Conservation (phyloP, 139 green algal genomes). For the Picochlorum sp. region DNA sequence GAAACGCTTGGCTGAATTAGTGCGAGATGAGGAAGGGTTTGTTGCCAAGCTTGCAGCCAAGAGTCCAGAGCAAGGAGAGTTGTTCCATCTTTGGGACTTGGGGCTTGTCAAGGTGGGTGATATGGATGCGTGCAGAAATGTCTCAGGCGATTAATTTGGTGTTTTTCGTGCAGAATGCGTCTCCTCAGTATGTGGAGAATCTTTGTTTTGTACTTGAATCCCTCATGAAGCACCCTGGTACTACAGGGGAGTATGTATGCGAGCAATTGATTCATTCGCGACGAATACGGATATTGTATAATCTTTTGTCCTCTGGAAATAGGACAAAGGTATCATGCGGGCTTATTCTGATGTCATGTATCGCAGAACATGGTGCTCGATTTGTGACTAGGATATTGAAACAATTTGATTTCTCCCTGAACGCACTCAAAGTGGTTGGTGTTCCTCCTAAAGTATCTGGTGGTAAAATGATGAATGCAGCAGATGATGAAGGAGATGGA, state of each 20-base stretch:
- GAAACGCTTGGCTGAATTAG: background rate
- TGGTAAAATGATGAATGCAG: slow-evolving; percentile 16
- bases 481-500: slow-evolving; percentile 10
- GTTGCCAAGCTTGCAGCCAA: background rate
- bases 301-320: slow-evolving; percentile 26
- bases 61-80: slow-evolving; percentile 10
- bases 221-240: too few species aligned
- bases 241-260: too few species aligned
- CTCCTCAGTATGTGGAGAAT: background rate
- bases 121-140: too few species aligned
- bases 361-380: slow-evolving; percentile 14
- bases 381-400: slow-evolving; percentile 27
- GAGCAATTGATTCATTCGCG: slow-evolving; percentile 7
- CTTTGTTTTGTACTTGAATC: background rate
- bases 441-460: slow-evolving; percentile 34
- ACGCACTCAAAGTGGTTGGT: background rate
- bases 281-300: slow-evolving; percentile 46
- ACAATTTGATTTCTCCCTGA: slow-evolving; percentile 45
- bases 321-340: slow-evolving; percentile 28
- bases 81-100: slow-evolving; percentile 23
- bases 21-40: background rate
- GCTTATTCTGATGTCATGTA: slow-evolving; percentile 37
- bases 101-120: slow-evolving; percentile 21
- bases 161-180: background rate
- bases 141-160: background rate